Percentiles rank a stretch among this genome's conserved stretches.
Evolutionary conservation across 225 moss, liverwort and hornwort genomes (phyloP).

Genomic region (Sphagnum tenellum): DNA sequence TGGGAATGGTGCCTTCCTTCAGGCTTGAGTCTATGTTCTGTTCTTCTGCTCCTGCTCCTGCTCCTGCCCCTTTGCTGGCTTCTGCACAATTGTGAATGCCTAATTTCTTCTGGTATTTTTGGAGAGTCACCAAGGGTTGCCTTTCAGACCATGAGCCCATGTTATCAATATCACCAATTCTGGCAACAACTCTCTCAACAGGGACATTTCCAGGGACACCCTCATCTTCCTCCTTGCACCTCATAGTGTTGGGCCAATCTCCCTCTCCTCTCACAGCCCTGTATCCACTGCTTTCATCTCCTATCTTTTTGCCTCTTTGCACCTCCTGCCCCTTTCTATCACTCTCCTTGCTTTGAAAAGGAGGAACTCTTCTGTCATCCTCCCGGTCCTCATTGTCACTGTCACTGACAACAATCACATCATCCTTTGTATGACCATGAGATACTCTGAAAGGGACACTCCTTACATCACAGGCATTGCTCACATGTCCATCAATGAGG

Average conservation of each 20-base stretch:
- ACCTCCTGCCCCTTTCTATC: no score
- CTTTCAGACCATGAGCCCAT: slow-evolving; percentile 7
- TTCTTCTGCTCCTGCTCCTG: slow-evolving; percentile 4
- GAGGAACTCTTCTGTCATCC: slow-evolving; percentile 3
- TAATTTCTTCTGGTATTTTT: slow-evolving; percentile 6
- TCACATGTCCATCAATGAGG: no score
- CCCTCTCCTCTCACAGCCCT: slow-evolving; percentile 17
- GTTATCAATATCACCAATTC: background rate
- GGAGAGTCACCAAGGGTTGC: slow-evolving; percentile 6
- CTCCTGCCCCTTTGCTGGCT: slow-evolving; percentile 7
- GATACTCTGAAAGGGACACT: no score
- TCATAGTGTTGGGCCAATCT: slow-evolving; percentile 10
- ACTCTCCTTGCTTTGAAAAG: no score
- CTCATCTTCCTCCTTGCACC: slow-evolving; percentile 29
- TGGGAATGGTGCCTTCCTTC: no score
- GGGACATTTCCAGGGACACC: no score
- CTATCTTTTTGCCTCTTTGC: background rate
- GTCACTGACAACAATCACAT: slow-evolving; percentile 35
- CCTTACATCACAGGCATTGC: no score
- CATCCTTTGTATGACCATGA: slow-evolving; percentile 7
- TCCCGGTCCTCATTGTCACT: slow-evolving; percentile 33
- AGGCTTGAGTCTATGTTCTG: no score
- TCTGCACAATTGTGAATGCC: slow-evolving; percentile 11
- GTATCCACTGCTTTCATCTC: slow-evolving; percentile 2
- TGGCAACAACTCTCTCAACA: background rate